Percentiles rank a stretch among this genome's conserved stretches.
Conservation (phyloP, 2,329 filamentous ascomycete species). For the Cadophora sp. region DNA sequence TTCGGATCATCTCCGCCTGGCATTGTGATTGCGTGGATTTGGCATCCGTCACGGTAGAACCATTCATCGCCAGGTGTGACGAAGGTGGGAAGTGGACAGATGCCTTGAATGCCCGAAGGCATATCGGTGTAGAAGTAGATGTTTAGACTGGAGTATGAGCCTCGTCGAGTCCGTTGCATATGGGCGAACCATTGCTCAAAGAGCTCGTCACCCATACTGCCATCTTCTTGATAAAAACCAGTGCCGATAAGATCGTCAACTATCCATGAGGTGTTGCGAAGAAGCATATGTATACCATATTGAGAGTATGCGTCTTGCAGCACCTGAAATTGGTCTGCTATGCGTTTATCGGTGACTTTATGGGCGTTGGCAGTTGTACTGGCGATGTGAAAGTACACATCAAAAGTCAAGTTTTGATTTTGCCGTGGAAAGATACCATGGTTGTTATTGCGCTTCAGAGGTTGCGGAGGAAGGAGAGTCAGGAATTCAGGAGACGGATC, state of each 20-base stretch:
- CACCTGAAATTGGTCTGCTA: not conserved
- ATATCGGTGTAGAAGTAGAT: slow-evolving; percentile 12
- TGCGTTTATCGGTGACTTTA: not conserved
- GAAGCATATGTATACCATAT: not conserved
- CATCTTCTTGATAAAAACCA: not conserved
- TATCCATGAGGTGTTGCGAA: not conserved
- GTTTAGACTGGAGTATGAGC: slow-evolving; percentile 1
- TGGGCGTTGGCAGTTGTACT: not conserved
- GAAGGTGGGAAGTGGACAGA: not conserved
- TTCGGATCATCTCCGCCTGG: not conserved
- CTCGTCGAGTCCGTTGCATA: not conserved
- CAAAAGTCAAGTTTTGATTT: not conserved
- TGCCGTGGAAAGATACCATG: not conserved
- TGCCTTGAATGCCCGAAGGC: not conserved
- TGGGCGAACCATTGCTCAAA: not conserved
- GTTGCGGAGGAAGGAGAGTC: not conserved
- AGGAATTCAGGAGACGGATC: not conserved
- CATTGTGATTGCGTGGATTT: not conserved
- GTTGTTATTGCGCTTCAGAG: not conserved
- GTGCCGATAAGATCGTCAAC: not conserved
- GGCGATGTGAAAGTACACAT: not conserved
- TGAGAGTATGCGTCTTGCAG: not conserved
- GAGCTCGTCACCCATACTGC: not conserved
- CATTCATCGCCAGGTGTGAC: not conserved
- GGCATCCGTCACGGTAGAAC: slow-evolving; percentile 2